Base-by-base conservation (phyloP, 176 grass and related monocot genomes). In the Areca catechu region DNA sequence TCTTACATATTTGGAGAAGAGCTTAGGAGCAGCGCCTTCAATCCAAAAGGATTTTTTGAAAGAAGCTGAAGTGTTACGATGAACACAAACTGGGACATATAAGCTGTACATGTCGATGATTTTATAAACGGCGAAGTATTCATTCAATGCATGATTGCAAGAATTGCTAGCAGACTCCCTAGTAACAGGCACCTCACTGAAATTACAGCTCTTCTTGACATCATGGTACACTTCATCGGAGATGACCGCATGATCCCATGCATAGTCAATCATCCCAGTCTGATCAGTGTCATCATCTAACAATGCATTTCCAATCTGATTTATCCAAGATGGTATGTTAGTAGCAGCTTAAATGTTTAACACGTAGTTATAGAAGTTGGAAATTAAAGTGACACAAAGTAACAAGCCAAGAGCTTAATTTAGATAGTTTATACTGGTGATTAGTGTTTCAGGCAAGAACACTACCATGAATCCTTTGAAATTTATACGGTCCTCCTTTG, bases 101-200 rank as follows among this genome's bases (percentile, higher is more conserved):
- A 86, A 20, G 65, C 83, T 86, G 62, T 86, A 86, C 50, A 86
- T 61, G 20, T 86, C 83, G 54, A 81, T 81, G 74, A 81, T 51
- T 0, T 70, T 19, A 15, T 74, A 62, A 51, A 81, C 77, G 3
- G 20, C 70, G 21, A 5, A 48, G 65, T 66, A 86, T 5, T 77
- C 50, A 0, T 1, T 14, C 20, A 77, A 2, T 17, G 65, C 78
- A 1, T 56, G 28, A 17, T 12, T 16, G 64, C 78, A 86, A 16
- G 71, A 55, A 5, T 50, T 22, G 4, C 9, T 43, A 43, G 7
- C 1, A 43, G 34, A 10, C 0, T 3, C 9, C 10, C 34, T 3
- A 43, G 69, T 56, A 5, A 66, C 55, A 24, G 55, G 49, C 0
- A 28, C 69, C 34, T 52, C 48, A 9, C 74, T 81, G 65, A 81